Conservation (phyloP, 176 grass and related monocot species). For the Raddia guianensis region DNA sequence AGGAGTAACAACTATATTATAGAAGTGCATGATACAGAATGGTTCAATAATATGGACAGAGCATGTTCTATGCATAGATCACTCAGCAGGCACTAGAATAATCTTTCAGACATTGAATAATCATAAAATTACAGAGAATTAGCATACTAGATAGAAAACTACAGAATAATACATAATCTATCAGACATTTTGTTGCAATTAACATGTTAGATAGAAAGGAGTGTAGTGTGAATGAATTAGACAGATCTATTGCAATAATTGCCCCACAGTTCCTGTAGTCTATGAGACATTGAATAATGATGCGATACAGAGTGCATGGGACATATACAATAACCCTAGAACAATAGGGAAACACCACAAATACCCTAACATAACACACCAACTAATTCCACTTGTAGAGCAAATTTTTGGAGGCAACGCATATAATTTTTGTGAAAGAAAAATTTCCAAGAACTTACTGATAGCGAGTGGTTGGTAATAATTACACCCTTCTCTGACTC, state of each 20-base stretch:
- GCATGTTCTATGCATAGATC: conserved; percentile 18
- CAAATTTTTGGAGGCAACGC: conserved; percentile 26
- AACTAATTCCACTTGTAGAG: not conserved
- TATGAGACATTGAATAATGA: no score
- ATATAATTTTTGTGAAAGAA: conserved; percentile 15
- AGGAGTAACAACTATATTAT: conserved; percentile 6
- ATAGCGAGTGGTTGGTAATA: conserved; percentile 81
- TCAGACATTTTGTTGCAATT: conserved; percentile 5
- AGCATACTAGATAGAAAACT: not conserved
- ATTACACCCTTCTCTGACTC: conserved; percentile 89
- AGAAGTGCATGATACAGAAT: conserved; percentile 20
- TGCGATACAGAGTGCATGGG: no score
- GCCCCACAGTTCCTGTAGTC: no score
- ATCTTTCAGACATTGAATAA: conserved; percentile 17
- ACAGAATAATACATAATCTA: no score
- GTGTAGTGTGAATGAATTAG: no score
- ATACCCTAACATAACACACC: not conserved
- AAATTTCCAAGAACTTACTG: conserved; percentile 50
- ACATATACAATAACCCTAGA: no score
- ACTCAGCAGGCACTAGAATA: conserved; percentile 12
- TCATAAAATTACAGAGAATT: conserved; percentile 16
- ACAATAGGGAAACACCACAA: no score
- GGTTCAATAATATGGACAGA: conserved; percentile 8
- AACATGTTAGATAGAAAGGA: not conserved
- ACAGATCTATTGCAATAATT: no score